Evolutionary conservation across 2,329 filamentous ascomycete genomes (phyloP), one percentile per base, ranked within the genome.

Genomic region (Alternaria panax): DNA sequence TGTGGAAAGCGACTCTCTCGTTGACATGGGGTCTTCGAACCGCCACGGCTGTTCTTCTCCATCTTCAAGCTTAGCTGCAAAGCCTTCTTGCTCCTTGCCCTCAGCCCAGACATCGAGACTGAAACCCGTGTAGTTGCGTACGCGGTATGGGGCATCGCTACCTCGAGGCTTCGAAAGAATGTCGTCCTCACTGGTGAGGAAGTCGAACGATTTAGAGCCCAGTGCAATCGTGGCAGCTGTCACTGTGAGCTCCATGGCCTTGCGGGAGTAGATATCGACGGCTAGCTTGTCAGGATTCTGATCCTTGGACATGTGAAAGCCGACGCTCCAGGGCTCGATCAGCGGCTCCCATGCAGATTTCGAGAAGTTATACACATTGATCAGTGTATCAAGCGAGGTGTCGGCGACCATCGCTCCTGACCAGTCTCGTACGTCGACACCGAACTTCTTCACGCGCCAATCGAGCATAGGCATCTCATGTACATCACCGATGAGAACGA

Each of bases 301-400:
- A 58, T 95, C 89, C 69, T 90, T 93, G 1, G 91, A 88, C 75
- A 98, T 87, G 63, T 96, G 92, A 67, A 99, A 88, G 2, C 93
- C 93, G n/a, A 98, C 84, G 66, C 94, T 89, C 95, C 95, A 99
- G 7, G 96, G 96, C 76, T 99, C 95, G 25, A 99, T 88, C 32
- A 99, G 81, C 3, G 95, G 95, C 77, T 99, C 95, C 95, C 95
- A 99, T 4, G 93, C 92, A 0, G 95, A 99, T 77, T 99, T 99
- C 14, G 95, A 95, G 80, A 99, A 99, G 79, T 99, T 99, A 83
- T 97, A 99, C 25, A 99, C 90, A 71, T 98, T 99, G 69, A 96
- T 87, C 78, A 97, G 97, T 65, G 94, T 92, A 63, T 97, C 92
- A 47, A 99, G 89, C n/a, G 88, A 90, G 0, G 92, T 91, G 73